These are phyloP conservation scores for Neophaeococcomyces aloes DNA, from an alignment of 2,329 filamentous ascomycete species.

Conservation along the genomic window DNA sequence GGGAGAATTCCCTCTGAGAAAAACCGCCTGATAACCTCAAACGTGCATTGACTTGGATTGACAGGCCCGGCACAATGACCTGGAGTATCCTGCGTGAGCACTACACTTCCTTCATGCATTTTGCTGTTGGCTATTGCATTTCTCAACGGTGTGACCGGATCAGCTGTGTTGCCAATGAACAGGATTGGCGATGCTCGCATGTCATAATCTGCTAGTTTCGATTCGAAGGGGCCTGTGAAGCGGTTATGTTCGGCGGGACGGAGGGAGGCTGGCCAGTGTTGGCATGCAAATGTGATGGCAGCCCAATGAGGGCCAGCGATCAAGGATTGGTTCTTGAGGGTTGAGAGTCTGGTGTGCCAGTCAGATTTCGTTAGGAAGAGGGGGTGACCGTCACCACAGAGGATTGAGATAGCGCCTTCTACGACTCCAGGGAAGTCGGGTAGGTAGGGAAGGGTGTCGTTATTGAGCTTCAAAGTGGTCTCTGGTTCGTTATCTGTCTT, in stretches of 20 bases:
- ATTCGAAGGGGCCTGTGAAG: conserved; percentile 26
- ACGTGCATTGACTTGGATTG: conserved; percentile 30
- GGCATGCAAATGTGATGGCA: conserved; percentile 27
- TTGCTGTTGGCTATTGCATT: conserved; percentile 28
- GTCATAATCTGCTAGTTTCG: conserved; percentile 16
- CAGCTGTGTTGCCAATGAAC: conserved; percentile 47
- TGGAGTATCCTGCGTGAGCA: conserved; percentile 37
- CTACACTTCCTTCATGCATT: conserved; percentile 33
- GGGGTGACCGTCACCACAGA: conserved; percentile 22
- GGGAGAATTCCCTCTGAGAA: conserved; percentile 35
- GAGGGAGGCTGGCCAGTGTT: conserved; percentile 26
- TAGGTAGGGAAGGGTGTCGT: conserved; percentile 5
- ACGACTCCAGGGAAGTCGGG: conserved; percentile 12
- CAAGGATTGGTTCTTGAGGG: conserved; percentile 15
- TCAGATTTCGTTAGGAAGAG: conserved; percentile 16
- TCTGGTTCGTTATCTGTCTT: neutral
- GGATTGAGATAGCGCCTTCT: conserved; percentile 16
- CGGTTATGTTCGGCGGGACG: conserved; percentile 26
- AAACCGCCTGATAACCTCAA: conserved; percentile 29
- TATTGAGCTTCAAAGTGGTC: neutral
- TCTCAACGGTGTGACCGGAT: conserved; percentile 49
- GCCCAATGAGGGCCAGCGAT: conserved; percentile 27
- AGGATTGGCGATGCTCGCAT: conserved; percentile 42
- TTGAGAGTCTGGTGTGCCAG: conserved; percentile 12
- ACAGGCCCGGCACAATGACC: conserved; percentile 25